phyloP scores from a whole-genome alignment of 192 early-diverging fungal species.

The Coemansia sp. region DNA sequence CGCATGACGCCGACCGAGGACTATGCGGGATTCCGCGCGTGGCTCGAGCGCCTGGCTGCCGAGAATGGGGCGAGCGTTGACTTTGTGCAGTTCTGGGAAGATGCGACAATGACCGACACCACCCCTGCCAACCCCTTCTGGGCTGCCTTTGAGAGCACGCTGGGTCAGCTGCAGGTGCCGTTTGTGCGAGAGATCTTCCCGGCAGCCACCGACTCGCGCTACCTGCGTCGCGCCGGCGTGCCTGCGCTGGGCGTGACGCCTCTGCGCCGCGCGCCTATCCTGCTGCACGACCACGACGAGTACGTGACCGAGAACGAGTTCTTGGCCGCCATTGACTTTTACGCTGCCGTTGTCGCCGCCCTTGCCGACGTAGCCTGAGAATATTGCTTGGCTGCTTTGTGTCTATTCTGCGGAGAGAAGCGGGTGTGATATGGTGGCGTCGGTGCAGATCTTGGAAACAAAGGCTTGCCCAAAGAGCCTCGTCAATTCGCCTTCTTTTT shows the following conservation, averaged over 20 bases:
- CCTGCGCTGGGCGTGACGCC: constrained; percentile 82
- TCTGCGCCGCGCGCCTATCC: constrained; percentile 69
- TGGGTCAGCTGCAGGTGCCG: constrained; percentile 52
- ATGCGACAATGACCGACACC: constrained; percentile 53
- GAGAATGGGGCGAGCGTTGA: constrained; percentile 56
- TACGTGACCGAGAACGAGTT: constrained; percentile 72
- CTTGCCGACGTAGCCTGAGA: constrained; percentile 41
- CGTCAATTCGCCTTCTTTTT: too few species aligned
- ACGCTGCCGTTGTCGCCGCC: constrained; percentile 57
- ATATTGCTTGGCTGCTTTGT: too few species aligned
- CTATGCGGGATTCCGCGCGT: constrained; percentile 57
- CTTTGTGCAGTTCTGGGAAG: constrained; percentile 62
- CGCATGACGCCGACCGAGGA: constrained; percentile 68
- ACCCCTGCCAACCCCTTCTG: constrained; percentile 64
- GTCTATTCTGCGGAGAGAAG: too few species aligned
- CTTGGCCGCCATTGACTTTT: constrained; percentile 72
- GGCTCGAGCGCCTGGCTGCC: constrained; percentile 23
- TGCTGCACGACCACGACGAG: constrained; percentile 88
- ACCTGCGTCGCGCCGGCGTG: constrained; percentile 68
- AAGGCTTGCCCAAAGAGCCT: too few species aligned
- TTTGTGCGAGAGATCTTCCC: constrained; percentile 79
- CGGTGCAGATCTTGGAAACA: too few species aligned
- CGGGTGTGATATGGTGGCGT: too few species aligned
- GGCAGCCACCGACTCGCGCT: constrained; percentile 78
- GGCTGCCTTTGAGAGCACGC: constrained; percentile 55